phyloP scores from a whole-genome alignment of 2,329 filamentous ascomycete species.

The Tolypocladium tropicale region DNA sequence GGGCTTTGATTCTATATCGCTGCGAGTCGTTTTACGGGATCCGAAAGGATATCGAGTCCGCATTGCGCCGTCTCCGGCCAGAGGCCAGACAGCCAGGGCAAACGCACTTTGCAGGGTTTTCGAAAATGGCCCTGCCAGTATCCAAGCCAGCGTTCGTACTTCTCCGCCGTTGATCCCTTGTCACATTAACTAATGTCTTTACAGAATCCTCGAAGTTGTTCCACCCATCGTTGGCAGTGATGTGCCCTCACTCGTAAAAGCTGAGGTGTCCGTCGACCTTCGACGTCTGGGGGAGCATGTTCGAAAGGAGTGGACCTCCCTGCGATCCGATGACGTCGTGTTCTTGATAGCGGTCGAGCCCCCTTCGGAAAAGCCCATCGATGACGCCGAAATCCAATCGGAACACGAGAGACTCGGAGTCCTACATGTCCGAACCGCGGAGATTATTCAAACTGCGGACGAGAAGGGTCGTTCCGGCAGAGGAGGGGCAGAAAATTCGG shows the following conservation, averaged over 20 bases:
- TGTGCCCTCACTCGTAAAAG: conserved; percentile 73
- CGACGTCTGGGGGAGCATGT: conserved; percentile 66
- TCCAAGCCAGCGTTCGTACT: conserved; percentile 55
- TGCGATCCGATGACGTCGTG: conserved; percentile 79
- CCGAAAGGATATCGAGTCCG: conserved; percentile 78
- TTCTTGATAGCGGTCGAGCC: conserved; percentile 74
- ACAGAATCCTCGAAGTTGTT: conserved; percentile 67
- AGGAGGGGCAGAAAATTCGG: conserved; percentile 48
- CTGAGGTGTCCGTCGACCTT: conserved; percentile 78
- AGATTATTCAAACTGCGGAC: conserved; percentile 77
- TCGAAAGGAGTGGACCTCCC: conserved; percentile 78
- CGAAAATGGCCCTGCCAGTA: conserved; percentile 85
- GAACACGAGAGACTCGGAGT: conserved; percentile 57
- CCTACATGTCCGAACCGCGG: conserved; percentile 65
- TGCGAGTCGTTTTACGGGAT: conserved; percentile 92
- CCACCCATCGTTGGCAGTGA: conserved; percentile 75
- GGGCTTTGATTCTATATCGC: conserved; percentile 79
- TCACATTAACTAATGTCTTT: conserved; percentile 3
- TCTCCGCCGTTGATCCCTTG: neutral
- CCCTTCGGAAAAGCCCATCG: conserved; percentile 39
- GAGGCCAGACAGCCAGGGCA: conserved; percentile 53
- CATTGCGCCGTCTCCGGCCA: conserved; percentile 69
- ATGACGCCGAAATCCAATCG: conserved; percentile 33
- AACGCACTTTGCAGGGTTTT: conserved; percentile 70
- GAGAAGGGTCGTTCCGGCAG: conserved; percentile 69